phyloP scores from a whole-genome alignment of 257 asterid genomes.

The Forsythia suspensa region DNA sequence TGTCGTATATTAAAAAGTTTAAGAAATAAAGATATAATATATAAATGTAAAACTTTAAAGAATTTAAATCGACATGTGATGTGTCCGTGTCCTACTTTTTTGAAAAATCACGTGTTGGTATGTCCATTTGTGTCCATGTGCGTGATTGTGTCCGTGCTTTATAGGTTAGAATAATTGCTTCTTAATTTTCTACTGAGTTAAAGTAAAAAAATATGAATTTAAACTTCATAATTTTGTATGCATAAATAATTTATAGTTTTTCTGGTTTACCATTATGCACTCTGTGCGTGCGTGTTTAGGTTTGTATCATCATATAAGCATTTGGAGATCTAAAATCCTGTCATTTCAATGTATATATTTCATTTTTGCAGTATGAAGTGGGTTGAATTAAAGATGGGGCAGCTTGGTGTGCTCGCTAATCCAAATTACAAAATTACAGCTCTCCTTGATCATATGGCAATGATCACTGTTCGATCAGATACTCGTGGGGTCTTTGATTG shows the following conservation, averaged over 20 bases:
- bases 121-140: not conserved
- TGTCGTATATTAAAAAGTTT: not conserved
- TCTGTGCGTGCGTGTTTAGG: not conserved
- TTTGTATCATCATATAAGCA: no score
- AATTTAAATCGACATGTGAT: not conserved
- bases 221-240: not conserved
- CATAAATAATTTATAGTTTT: not conserved
- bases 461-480: slow-evolving; percentile 91
- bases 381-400: slow-evolving; percentile 90
- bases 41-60: no score
- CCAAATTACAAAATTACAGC: slow-evolving; percentile 88
- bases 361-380: slow-evolving; percentile 80
- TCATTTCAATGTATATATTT: slow-evolving; percentile 18
- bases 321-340: not conserved
- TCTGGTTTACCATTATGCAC: not conserved
- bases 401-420: slow-evolving; percentile 86
- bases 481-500: slow-evolving; percentile 78
- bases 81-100: not conserved
- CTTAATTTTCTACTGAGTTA: no score
- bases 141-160: no score
- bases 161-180: not conserved
- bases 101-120: not conserved
- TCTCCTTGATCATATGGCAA: slow-evolving; percentile 81
- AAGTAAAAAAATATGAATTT: not conserved
- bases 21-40: no score